A percentile compares a stretch with the other conserved stretches of the same genome.
Evolutionary conservation across 129 eudicot genomes (phyloP).

Genomic region (Flaveria trinervia): DNA sequence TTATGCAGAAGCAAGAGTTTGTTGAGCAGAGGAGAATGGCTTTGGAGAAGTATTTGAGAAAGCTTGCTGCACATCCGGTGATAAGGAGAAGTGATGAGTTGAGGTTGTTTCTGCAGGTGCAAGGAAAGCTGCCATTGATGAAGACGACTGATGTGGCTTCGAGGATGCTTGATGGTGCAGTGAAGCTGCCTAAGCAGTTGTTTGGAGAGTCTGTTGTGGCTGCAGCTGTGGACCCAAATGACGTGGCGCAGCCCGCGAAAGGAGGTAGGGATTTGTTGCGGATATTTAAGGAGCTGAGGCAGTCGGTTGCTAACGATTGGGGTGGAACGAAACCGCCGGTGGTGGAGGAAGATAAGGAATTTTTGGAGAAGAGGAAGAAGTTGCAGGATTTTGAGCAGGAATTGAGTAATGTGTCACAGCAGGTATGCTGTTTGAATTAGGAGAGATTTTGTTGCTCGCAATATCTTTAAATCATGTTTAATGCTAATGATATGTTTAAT

Average conservation of each 20-base stretch:
- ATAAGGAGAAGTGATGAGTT: conserved; percentile 72
- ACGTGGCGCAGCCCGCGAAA: conserved; percentile 63
- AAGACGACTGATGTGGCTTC: conserved; percentile 67
- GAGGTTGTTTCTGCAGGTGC: conserved; percentile 63
- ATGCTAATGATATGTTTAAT: not conserved
- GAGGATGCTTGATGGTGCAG: conserved; percentile 75
- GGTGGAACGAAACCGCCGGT: conserved; percentile 59
- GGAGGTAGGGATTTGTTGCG: conserved; percentile 86
- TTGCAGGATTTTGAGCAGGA: conserved; percentile 73
- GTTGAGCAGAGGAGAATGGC: conserved; percentile 75
- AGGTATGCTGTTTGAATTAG: conserved; percentile 39
- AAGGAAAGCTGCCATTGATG: conserved; percentile 57
- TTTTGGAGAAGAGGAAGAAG: conserved; percentile 67
- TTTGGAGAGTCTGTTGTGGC: conserved; percentile 51
- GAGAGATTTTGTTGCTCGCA: not conserved
- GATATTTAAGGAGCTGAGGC: conserved; percentile 83
- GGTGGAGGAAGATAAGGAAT: conserved; percentile 88
- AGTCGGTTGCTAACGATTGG: conserved; percentile 85
- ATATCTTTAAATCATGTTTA: not conserved
- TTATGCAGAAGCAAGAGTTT: conserved; percentile 80
- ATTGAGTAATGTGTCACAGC: conserved; percentile 64
- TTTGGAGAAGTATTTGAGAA: conserved; percentile 73
- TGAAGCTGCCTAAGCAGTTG: conserved; percentile 67
- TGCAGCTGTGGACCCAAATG: conserved; percentile 47
- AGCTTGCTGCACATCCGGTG: conserved; percentile 70